phyloP scores from a whole-genome alignment of 202 grass and related monocot species.

The Digitaria exilis region DNA sequence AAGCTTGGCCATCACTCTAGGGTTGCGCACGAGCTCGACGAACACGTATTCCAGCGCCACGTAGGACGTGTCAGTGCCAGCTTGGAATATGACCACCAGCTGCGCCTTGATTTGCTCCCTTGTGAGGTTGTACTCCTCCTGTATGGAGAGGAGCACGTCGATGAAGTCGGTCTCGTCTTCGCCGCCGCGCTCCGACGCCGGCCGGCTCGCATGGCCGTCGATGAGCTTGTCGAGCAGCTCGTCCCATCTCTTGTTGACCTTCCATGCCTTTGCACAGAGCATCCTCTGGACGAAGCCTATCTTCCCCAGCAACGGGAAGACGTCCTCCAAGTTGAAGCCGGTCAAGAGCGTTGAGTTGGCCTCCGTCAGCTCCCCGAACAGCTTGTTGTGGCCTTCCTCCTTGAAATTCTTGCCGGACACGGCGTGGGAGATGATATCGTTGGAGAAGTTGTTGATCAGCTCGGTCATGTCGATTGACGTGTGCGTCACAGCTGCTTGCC shows the following conservation, averaged over 20 bases:
- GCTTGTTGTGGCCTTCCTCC: constrained; percentile 16
- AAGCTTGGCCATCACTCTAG: background rate
- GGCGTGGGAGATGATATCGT: constrained; percentile 22
- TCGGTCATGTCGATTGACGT: too few species aligned
- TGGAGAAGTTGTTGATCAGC: too few species aligned
- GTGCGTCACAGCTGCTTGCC: too few species aligned
- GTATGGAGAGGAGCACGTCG: constrained; percentile 5
- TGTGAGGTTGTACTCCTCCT: background rate
- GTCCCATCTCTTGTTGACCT: constrained; percentile 21
- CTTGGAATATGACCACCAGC: constrained; percentile 26
- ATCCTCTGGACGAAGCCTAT: background rate
- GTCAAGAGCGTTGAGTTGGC: background rate
- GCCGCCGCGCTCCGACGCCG: background rate
- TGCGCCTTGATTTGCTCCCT: constrained; percentile 29
- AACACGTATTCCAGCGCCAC: background rate
- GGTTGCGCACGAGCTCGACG: background rate
- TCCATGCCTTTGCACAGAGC: background rate
- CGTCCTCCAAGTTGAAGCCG: constrained; percentile 38
- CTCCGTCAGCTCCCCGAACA: constrained; percentile 30
- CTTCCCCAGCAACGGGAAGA: constrained; percentile 36
- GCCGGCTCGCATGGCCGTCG: background rate
- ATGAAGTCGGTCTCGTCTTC: constrained; percentile 13
- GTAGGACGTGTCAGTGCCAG: constrained; percentile 23
- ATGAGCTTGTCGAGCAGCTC: constrained; percentile 37
- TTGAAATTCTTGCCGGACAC: constrained; percentile 39